A percentile compares a stretch with the other conserved stretches of the same genome.
Conservation (phyloP, 2,329 filamentous ascomycete genomes). For the Rugonectria rugulosa region DNA sequence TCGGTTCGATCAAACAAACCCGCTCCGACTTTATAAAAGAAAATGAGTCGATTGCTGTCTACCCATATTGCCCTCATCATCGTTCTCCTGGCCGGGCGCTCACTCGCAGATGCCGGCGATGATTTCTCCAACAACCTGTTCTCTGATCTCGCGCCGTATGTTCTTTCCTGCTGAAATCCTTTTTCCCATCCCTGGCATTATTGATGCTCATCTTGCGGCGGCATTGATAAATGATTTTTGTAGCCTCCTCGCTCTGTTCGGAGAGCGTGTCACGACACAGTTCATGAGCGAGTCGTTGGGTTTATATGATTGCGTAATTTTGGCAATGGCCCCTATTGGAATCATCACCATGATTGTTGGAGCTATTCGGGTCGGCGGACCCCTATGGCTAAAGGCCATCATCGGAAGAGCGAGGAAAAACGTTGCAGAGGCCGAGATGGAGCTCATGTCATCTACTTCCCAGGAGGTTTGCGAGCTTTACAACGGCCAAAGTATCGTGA, state of each 20-base stretch:
- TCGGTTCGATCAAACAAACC: too few species aligned
- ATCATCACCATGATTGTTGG: not conserved
- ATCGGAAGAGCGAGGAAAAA: not conserved
- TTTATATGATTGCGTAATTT: not conserved
- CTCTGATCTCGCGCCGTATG: not conserved
- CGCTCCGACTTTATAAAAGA: too few species aligned
- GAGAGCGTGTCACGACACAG: not conserved
- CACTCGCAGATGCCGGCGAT: not conserved
- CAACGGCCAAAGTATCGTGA: not conserved
- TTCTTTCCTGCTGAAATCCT: too few species aligned
- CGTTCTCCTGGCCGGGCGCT: too few species aligned
- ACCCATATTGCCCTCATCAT: too few species aligned
- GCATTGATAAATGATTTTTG: too few species aligned
- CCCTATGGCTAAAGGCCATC: not conserved
- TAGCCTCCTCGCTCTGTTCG: not conserved
- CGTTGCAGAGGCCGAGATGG: not conserved
- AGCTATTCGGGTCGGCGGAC: not conserved
- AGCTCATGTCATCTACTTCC: not conserved
- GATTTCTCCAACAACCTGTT: conserved; percentile 5
- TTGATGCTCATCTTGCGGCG: too few species aligned
- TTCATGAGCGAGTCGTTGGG: not conserved
- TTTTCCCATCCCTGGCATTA: too few species aligned
- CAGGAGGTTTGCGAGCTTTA: not conserved
- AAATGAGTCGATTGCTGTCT: too few species aligned
- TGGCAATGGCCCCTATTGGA: not conserved